phyloP scores from a whole-genome alignment of 805 yeast species.

The Wickerhamiella slavikovae region DNA sequence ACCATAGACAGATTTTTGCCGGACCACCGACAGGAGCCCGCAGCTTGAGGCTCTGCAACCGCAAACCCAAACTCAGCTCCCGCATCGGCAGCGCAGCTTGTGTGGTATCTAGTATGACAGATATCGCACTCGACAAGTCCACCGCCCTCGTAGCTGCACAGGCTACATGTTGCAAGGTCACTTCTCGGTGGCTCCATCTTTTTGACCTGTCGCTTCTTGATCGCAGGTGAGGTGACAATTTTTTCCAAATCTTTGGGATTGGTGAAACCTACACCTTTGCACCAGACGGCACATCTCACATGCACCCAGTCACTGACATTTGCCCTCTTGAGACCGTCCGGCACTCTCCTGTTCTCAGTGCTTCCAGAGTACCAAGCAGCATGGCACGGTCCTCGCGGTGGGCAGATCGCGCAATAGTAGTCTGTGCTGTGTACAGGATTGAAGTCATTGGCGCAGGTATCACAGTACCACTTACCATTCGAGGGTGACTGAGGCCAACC shows the following conservation, averaged over 20 bases:
- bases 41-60: no score
- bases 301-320: slow-evolving; percentile 59
- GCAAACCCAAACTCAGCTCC: slow-evolving; percentile 35
- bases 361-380: slow-evolving; percentile 26
- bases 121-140: slow-evolving; percentile 27
- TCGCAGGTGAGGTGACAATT: no score
- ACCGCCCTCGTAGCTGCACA: slow-evolving; percentile 34
- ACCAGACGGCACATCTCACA: slow-evolving; percentile 44
- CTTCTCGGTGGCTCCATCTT: no score
- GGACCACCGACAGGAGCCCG: no score
- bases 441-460: slow-evolving; percentile 50
- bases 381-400: slow-evolving; percentile 27
- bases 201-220: no score
- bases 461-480: slow-evolving; percentile 48
- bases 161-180: no score
- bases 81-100: slow-evolving; percentile 35
- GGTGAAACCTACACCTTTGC: slow-evolving; percentile 25
- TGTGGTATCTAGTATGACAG: slow-evolving; percentile 26
- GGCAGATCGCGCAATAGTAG: slow-evolving; percentile 50
- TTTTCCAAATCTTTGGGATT: slow-evolving; percentile 27
- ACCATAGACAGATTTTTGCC: no score
- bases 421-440: slow-evolving; percentile 36
- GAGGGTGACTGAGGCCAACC: slow-evolving; percentile 22
- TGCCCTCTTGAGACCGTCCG: slow-evolving; percentile 56
- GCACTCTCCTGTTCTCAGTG: slow-evolving; percentile 23